Evolutionary conservation across 768 basidiomycete genomes (phyloP), one percentile per base, ranked within the genome.

Genomic region (Collybia mongolica): DNA sequence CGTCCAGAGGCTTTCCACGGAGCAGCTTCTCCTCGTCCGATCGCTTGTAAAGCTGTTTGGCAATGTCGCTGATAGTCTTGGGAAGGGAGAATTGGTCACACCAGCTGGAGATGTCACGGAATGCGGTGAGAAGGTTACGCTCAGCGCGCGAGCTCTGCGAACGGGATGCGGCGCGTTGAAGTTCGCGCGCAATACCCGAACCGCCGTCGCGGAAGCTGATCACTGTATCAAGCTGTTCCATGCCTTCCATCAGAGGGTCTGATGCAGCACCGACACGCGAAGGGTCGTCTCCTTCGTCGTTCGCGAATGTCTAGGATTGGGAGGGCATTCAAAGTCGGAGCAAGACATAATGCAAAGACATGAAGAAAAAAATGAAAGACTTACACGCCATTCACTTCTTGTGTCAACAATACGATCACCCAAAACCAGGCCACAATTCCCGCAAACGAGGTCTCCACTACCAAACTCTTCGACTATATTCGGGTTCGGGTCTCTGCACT

Each of bases 231-330:
- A 98, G 81, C 66, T 96, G 90, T 62, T 97, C 95, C 60, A 93
- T 87, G 35, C 93, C 94, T 67, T 98, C 93, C 73, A 98, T 78
- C 38, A 95, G 73, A 24, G 95, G 93, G 68, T 98, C 93, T 17
- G 88, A 83, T 39, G 94, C 93, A 48, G 93, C 94, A 73, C 97
- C 97, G 59, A 99, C 97, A 88, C 97, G 97, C 58, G 97, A 98
- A 55, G 97, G 97, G 67, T 99, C 97, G 67, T 98, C 96, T 54
- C 96, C 95, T 76, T 99, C 97, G 61, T 98, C 96, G 65, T 98
- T 97, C 57, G 97, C 97, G 70, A 99, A 99, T 54, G 97, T 98
- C 90, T 98, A 54, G 32, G 32, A 37, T 56, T 24, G 60, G 54
- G 59, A n/a, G n/a, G 48, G 24, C 55, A 37, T 46, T 51, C 49